Evolutionary conservation across 2,329 filamentous ascomycete genomes (phyloP).

Genomic region (Grosmannia huntii): DNA sequence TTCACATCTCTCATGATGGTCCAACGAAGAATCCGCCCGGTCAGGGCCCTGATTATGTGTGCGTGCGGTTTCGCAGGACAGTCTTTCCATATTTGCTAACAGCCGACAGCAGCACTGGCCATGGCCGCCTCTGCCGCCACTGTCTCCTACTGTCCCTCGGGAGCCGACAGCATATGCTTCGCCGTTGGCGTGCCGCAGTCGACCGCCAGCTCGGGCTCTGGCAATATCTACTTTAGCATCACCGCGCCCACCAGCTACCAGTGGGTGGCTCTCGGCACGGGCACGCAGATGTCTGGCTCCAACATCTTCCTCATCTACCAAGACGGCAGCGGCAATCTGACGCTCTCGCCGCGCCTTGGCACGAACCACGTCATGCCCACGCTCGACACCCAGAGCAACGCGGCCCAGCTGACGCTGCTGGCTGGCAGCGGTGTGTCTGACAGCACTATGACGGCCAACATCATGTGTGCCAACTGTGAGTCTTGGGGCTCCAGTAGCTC

Average conservation of each 20-base stretch:
- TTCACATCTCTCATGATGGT: not conserved
- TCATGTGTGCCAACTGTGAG: constrained; percentile 40
- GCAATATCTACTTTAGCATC: constrained; percentile 50
- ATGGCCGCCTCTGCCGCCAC: not conserved
- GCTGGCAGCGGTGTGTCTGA: constrained; percentile 43
- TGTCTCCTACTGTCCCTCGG: constrained; percentile 25
- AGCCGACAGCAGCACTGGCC: constrained; percentile 5
- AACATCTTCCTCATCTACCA: constrained; percentile 53
- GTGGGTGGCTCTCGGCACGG: constrained; percentile 49
- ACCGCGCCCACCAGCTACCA: constrained; percentile 36
- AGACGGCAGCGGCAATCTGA: constrained; percentile 45
- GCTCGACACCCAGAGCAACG: constrained; percentile 24
- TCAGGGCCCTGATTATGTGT: not conserved
- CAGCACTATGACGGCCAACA: constrained; percentile 45
- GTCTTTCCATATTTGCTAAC: not conserved
- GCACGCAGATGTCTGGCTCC: constrained; percentile 38
- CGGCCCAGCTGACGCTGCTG: constrained; percentile 37
- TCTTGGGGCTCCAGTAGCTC: constrained; percentile 29
- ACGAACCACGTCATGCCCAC: constrained; percentile 33
- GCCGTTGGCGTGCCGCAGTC: constrained; percentile 39
- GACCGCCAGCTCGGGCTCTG: constrained; percentile 32
- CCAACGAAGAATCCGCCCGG: not conserved
- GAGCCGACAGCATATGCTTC: constrained; percentile 34
- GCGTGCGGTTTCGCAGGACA: not conserved
- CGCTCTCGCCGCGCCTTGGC: constrained; percentile 43